A percentile compares a stretch with the other conserved stretches of the same genome.
Evolutionary conservation across 2,329 filamentous ascomycete species (phyloP).

Genomic region (Fusarium citri): DNA sequence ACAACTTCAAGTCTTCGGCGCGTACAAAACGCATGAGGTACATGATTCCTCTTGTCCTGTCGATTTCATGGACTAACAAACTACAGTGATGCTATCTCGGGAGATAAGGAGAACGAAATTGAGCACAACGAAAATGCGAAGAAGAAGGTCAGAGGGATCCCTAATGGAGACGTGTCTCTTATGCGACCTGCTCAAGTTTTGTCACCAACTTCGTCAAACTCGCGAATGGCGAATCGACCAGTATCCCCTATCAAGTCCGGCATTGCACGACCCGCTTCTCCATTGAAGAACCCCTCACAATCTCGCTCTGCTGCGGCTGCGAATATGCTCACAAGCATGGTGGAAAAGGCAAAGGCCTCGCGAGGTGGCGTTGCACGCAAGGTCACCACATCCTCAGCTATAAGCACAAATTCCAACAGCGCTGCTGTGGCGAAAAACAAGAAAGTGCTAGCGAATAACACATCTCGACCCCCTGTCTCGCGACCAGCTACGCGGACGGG

Average conservation of each 20-base stretch:
- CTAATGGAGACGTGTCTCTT: constrained; percentile 55
- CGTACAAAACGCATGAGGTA: constrained; percentile 64
- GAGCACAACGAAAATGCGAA: constrained; percentile 73
- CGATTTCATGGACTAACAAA: constrained; percentile 41
- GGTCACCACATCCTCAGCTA: constrained; percentile 57
- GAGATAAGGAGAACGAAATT: constrained; percentile 82
- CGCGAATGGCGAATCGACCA: constrained; percentile 68
- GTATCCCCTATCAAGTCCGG: constrained; percentile 68
- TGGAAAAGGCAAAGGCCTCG: constrained; percentile 69
- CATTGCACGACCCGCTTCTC: constrained; percentile 69
- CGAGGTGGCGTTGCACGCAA: constrained; percentile 62
- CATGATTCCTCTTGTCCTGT: constrained; percentile 29
- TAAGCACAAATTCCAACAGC: constrained; percentile 56
- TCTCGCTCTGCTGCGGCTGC: constrained; percentile 56
- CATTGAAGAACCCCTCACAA: constrained; percentile 64
- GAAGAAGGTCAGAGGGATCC: constrained; percentile 67
- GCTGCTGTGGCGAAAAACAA: constrained; percentile 51
- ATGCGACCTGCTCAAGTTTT: constrained; percentile 70
- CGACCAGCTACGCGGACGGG: constrained; percentile 60
- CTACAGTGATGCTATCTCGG: constrained; percentile 70
- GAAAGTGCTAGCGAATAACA: constrained; percentile 52
- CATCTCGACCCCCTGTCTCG: constrained; percentile 52
- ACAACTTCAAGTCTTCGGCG: constrained; percentile 37
- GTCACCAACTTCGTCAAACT: constrained; percentile 86
- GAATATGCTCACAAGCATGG: constrained; percentile 66